Conservation (phyloP, 345 rosid species). For the Nephelium lappaceum region DNA sequence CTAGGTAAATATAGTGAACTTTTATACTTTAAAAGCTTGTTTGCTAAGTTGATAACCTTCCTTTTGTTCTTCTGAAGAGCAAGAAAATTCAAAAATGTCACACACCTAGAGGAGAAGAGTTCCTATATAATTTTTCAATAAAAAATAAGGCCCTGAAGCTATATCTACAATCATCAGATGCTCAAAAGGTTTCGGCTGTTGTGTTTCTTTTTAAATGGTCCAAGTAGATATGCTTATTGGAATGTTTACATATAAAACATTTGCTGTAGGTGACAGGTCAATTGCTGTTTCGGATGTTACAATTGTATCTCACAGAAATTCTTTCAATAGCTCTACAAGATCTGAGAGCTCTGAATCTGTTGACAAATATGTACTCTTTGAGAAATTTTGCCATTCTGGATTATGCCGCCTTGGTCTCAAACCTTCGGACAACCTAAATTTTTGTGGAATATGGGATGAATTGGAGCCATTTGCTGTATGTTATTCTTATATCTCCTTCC, state of each 20-base stretch:
- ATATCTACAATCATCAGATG: neutral
- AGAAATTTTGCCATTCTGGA: conserved; percentile 68
- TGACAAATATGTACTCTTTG: conserved; percentile 55
- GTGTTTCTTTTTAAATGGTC: neutral
- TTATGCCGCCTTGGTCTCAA: conserved; percentile 67
- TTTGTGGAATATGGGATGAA: conserved; percentile 63
- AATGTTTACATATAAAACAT: neutral
- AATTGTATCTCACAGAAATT: conserved; percentile 20
- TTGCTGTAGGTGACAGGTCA: conserved; percentile 37
- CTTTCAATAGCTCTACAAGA: conserved; percentile 23
- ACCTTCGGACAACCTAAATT: conserved; percentile 48
- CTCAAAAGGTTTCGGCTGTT: neutral
- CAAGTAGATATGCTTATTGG: neutral
- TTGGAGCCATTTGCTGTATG: conserved; percentile 64
- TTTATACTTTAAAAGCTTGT: conserved; percentile 4
- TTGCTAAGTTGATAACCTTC: conserved; percentile 8
- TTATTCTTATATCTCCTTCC: conserved; percentile 20
- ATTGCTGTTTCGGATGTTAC: conserved; percentile 22
- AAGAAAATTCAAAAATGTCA: neutral
- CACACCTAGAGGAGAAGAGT: neutral
- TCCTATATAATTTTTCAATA: neutral
- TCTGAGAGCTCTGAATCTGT: conserved; percentile 24
- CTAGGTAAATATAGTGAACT: conserved; percentile 26
- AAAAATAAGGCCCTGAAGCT: conserved; percentile 4
- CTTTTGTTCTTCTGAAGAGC: conserved; percentile 1